phyloP scores from a whole-genome alignment of 2,329 filamentous ascomycete genomes.

The Cladosporium cucumerinum region DNA sequence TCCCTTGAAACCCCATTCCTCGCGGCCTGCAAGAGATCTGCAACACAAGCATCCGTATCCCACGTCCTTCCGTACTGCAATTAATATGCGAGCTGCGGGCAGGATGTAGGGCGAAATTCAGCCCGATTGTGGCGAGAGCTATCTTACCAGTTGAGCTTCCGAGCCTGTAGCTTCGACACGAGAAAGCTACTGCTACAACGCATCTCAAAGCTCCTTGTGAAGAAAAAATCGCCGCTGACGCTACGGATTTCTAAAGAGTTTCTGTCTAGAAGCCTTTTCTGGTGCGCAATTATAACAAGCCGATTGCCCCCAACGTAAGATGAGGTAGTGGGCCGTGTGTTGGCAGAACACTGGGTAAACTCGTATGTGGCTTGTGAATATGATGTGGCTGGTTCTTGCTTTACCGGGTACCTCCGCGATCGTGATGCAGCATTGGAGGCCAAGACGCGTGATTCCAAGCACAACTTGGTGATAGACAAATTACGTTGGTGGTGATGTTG shows the following conservation, averaged over 20 bases:
- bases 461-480: background rate
- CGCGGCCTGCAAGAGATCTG: background rate
- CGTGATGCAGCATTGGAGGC: background rate
- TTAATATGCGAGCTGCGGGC: background rate
- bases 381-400: background rate
- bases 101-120: background rate
- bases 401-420: background rate
- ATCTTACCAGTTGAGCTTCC: background rate
- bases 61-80: background rate
- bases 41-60: conserved; percentile 2
- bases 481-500: background rate
- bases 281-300: background rate
- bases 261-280: background rate
- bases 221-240: background rate
- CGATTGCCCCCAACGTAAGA: background rate
- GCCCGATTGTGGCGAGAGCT: conserved; percentile 3
- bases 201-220: background rate
- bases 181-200: background rate
- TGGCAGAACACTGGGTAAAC: background rate
- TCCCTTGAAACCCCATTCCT: background rate
- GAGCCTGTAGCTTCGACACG: background rate
- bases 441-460: background rate
- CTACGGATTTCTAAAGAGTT: background rate
- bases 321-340: background rate
- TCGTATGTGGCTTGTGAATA: conserved; percentile 1